These are phyloP conservation scores for Cenchrus purpureus DNA, from an alignment of 176 grass and related monocot genomes.

Conservation along the genomic window DNA sequence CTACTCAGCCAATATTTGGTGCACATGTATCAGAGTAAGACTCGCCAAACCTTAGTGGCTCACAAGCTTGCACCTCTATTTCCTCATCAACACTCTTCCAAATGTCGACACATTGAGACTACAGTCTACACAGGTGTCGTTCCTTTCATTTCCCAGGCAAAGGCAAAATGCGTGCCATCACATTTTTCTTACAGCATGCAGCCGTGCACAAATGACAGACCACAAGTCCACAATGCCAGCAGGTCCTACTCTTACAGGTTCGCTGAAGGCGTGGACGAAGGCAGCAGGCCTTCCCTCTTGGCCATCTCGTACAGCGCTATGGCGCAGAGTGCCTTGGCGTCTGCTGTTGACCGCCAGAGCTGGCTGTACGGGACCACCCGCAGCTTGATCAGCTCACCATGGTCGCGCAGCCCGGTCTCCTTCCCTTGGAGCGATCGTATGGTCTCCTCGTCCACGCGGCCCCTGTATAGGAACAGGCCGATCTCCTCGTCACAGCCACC, in stretches of 20 bases:
- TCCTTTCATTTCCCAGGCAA: no score
- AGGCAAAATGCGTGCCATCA: no score
- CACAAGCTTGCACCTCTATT: background rate
- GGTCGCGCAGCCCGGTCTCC: slow-evolving; percentile 77
- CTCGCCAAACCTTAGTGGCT: no score
- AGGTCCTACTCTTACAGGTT: slow-evolving; percentile 21
- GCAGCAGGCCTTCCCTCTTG: slow-evolving; percentile 69
- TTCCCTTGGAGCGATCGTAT: slow-evolving; percentile 74
- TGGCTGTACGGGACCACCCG: slow-evolving; percentile 62
- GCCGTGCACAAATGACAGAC: no score
- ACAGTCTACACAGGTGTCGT: no score
- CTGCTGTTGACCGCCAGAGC: slow-evolving; percentile 69
- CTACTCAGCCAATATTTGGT: no score
- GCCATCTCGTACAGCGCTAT: slow-evolving; percentile 96
- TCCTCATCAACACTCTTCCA: no score
- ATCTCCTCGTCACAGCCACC: slow-evolving; percentile 91
- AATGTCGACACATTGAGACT: no score
- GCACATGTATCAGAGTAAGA: no score
- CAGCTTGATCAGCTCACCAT: slow-evolving; percentile 90
- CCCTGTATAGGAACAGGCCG: slow-evolving; percentile 70
- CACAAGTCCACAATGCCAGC: no score
- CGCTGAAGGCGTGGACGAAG: background rate
- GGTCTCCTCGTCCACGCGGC: slow-evolving; percentile 53
- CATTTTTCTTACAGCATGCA: no score
- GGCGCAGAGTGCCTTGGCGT: slow-evolving; percentile 72